Evolutionary conservation across 2,329 filamentous ascomycete species (phyloP).

Genomic region (Chalaropsis ovoidea): DNA sequence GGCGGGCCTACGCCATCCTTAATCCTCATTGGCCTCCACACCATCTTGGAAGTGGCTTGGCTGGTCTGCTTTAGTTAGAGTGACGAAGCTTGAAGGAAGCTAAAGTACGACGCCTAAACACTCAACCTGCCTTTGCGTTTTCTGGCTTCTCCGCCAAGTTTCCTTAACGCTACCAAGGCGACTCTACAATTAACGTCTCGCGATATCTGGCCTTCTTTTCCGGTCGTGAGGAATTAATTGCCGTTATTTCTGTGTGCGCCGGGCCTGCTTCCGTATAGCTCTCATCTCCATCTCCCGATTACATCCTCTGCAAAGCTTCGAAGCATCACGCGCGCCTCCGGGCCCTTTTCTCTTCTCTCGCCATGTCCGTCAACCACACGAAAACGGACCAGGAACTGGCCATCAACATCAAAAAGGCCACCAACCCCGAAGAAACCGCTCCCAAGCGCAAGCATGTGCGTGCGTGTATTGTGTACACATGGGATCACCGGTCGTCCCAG

Average conservation of each 20-base stretch:
- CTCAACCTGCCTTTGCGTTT: neutral
- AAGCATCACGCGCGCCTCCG: neutral
- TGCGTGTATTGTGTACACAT: conserved; percentile 95
- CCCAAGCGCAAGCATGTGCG: conserved; percentile 87
- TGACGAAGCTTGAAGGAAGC: conserved; percentile 7
- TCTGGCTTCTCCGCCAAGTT: neutral
- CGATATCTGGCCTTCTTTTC: neutral
- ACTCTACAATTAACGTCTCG: neutral
- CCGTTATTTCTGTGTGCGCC: neutral
- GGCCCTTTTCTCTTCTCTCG: neutral
- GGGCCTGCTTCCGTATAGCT: neutral
- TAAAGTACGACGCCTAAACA: neutral
- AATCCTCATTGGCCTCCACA: neutral
- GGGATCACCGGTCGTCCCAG: conserved; percentile 92
- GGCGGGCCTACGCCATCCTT: conserved; percentile 1
- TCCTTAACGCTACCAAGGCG: neutral
- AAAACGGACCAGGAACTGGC: conserved; percentile 60
- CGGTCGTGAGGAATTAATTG: neutral
- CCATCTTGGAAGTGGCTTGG: neutral
- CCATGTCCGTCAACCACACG: conserved; percentile 24
- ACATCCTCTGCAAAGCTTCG: neutral
- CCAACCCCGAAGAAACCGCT: conserved; percentile 56
- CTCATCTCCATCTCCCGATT: neutral
- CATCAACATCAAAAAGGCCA: conserved; percentile 62
- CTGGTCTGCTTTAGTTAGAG: neutral